Conservation (phyloP, 2,329 filamentous ascomycete species). For the Metarhizium sp. region DNA sequence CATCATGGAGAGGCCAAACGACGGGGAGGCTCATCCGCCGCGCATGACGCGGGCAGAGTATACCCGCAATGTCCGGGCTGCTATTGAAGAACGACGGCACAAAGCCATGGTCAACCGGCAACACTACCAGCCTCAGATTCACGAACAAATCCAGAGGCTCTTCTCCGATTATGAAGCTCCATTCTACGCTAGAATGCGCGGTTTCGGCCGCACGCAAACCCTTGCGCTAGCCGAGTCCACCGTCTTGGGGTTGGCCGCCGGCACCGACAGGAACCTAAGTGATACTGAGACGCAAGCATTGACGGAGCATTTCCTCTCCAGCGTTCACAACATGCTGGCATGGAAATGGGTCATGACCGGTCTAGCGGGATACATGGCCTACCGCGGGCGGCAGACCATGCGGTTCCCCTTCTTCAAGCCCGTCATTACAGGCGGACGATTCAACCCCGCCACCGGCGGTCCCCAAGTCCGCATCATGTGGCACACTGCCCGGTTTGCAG, state of each 20-base stretch:
- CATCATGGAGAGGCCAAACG: conserved; percentile 11
- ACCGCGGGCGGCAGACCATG: conserved; percentile 21
- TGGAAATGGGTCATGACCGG: conserved; percentile 18
- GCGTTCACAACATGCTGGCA: conserved; percentile 21
- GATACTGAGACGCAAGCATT: conserved; percentile 28
- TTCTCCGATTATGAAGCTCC: conserved; percentile 23
- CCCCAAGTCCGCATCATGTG: conserved; percentile 19
- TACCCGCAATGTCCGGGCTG: conserved; percentile 15
- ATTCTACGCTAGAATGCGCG: conserved; percentile 20
- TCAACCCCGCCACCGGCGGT: conserved; percentile 22
- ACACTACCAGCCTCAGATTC: conserved; percentile 19
- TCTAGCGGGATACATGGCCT: conserved; percentile 16
- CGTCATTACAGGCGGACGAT: conserved; percentile 14
- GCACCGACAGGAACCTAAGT: conserved; percentile 20
- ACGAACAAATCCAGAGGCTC: conserved; percentile 21
- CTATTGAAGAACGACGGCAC: conserved; percentile 24
- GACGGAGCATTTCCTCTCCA: conserved; percentile 21
- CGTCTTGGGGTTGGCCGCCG: conserved; percentile 18
- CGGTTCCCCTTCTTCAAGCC: conserved; percentile 32
- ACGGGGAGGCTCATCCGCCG: conserved; percentile 17
- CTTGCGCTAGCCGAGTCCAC: conserved; percentile 18
- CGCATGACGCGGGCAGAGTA: conserved; percentile 12
- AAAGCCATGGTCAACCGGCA: conserved; percentile 17
- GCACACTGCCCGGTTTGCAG: conserved; percentile 25
- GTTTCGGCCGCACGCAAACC: conserved; percentile 17